Evolutionary conservation across 108 stramenopile species (phyloP), one percentile per base, ranked within the genome.

Genomic region (Parietichytrium sp.): DNA sequence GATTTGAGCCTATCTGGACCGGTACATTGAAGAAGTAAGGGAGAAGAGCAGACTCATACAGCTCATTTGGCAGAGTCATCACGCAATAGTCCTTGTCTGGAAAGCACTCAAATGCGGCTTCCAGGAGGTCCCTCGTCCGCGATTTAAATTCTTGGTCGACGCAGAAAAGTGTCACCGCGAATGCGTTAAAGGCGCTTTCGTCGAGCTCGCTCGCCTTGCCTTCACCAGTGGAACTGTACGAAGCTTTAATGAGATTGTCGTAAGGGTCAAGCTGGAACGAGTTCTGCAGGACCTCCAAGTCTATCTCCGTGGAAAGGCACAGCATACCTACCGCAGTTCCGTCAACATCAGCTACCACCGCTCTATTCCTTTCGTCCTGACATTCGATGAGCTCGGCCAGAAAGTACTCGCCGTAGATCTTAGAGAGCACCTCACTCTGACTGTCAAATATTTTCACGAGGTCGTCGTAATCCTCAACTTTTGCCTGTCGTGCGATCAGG

Each of bases 381-480:
- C 55, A 52, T 29, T 89, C 84, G 48, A 91, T 91, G 54, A 91
- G 82, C 25, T 91, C 89, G 3, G 91, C 91, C 31, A 91, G 84
- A 72, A 90, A 91, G 54, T 88, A 91, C 52, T 89, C 87, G 52
- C 89, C 89, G 54, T 86, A 89, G 29, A 77, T 53, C 36, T 61
- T 55, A 16, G 83, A 49, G 13, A 90, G 85, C 8, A 87, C 79
- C 48, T 89, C 87, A 26, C 80, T 79, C 79, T 87, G 85, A 23
- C 47, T 48, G 36, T 89, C 86, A 36, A 91, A 88, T 20, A 91
- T 87, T 12, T 89, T 89, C 42, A 87, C 47, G 15, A 91, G 82
- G 82, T 91, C 91, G 55, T 91, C 91, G 80, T 88, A 81, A 49
- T 91, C 91, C 85, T 91, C 91, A 12, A 91, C 87, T 45, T 85